Conservation (phyloP, 2,329 filamentous ascomycete genomes). For the Gaeumannomyces sp. region DNA sequence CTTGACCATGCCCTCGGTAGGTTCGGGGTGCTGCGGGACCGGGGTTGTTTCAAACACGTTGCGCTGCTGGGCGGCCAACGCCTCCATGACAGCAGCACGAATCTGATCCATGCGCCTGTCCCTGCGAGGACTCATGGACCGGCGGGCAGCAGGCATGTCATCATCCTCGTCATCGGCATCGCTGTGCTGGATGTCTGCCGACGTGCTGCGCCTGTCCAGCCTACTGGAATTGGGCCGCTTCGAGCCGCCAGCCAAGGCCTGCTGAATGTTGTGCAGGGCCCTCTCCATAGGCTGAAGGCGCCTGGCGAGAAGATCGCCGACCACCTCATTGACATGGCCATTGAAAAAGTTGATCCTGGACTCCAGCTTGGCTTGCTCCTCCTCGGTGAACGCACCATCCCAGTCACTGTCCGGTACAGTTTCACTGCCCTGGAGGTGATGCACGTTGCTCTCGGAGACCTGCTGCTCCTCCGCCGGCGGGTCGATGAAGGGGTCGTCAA, state of each 20-base stretch:
- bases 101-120: constrained; percentile 83
- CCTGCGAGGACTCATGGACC: constrained; percentile 69
- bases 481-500: constrained; percentile 58
- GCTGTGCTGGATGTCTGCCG: constrained; percentile 67
- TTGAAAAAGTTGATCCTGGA: constrained; percentile 85
- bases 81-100: constrained; percentile 65
- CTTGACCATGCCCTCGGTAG: constrained; percentile 36
- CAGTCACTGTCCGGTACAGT: constrained; percentile 78
- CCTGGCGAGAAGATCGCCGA: constrained; percentile 69
- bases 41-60: constrained; percentile 26
- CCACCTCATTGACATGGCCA: constrained; percentile 77
- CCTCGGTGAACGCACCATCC: constrained; percentile 78
- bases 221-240: constrained; percentile 49
- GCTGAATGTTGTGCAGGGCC: constrained; percentile 69
- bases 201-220: constrained; percentile 58
- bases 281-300: constrained; percentile 77
- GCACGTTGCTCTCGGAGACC: constrained; percentile 32
- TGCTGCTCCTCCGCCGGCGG: constrained; percentile 24
- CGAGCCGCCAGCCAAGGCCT: constrained; percentile 52
- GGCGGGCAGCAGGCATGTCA: constrained; percentile 51
- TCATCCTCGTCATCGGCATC: constrained; percentile 95
- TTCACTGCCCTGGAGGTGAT: constrained; percentile 56
- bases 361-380: constrained; percentile 77
- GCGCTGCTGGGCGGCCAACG: constrained; percentile 53
- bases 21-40: constrained; percentile 12